Evolutionary conservation across 1,284 basidiomycete species (phyloP), one percentile per base, ranked within the genome.

Genomic region (Phellopilus nigrolimitatus): DNA sequence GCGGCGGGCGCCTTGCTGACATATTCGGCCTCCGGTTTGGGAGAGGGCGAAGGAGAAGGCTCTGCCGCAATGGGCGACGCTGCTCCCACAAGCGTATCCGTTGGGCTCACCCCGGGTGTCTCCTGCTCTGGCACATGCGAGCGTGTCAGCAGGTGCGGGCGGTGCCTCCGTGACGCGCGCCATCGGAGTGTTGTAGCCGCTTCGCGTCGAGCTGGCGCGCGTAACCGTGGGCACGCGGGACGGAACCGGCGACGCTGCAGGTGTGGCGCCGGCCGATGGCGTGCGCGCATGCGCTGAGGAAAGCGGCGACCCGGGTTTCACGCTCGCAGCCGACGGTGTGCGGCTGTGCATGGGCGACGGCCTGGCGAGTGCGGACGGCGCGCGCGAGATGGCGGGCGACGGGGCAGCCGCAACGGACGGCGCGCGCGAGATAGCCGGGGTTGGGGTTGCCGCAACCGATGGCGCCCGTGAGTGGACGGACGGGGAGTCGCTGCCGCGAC

Each of bases 151-250:
- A 25, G 24, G 13, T 28, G 37, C 22, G 38, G 40, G 38, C 31
- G 30, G 34, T 13, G 34, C 48, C 41, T 51, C 49, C 7, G 44
- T 41, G 9, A 51, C 41, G 1, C 40, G 31, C 7, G 40, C 31
- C 49, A 51, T 51, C 15, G 42, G 49, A 4, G 50, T 47, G 24
- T 43, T 43, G 41, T 47, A 45, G 3, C 50, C 50, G 9, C 49
- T 38, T 8, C 50, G 42, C 13, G 6, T 12, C 3, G 50, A 52
- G 21, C 28, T 47, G 24, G 37, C 43, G 6, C 50, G 50, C 2
- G 44, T 39, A 17, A 52, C 36, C 1, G 50, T 39, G 5, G 50
- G 50, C n/a, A 52, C 50, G 13, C 43, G 42, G 6, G 50, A 52
- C 15, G 50, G 49, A 1, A 45, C 30, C 4, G 47, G 47, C 27